These are phyloP conservation scores for Metschnikowia colocasiae DNA, from an alignment of 805 yeast genomes.

Conservation along the genomic window DNA sequence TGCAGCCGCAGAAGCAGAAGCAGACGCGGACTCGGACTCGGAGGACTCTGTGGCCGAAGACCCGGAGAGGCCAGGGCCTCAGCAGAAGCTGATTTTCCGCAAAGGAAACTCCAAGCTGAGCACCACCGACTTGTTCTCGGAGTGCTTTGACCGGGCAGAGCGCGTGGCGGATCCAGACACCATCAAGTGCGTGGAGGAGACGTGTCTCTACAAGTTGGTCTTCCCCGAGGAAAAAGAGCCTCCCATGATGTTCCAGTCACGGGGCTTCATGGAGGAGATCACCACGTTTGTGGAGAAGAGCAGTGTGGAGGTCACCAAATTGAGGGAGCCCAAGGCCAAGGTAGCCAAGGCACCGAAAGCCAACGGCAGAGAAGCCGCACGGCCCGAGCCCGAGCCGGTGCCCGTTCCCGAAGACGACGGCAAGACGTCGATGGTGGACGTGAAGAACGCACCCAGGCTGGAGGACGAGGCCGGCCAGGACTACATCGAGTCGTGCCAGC, in stretches of 20 bases:
- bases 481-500: slow-evolving; percentile 6
- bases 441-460: not conserved
- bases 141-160: not conserved
- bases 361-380: too few species aligned
- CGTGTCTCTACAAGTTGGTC: not conserved
- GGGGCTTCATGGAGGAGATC: not conserved
- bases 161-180: not conserved
- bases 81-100: slow-evolving; percentile 1
- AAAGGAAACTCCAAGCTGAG: not conserved
- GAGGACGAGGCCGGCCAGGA: not conserved
- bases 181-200: not conserved
- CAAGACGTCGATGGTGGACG: not conserved
- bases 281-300: slow-evolving; percentile 1
- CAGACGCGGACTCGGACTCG: not conserved
- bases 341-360: too few species aligned
- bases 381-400: not conserved
- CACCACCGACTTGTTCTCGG: not conserved
- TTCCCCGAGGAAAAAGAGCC: slow-evolving; percentile 3
- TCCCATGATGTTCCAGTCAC: not conserved
- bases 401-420: not conserved
- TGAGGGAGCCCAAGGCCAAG: too few species aligned
- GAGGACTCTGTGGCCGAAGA: slow-evolving; percentile 5
- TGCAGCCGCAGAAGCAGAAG: not conserved
- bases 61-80: not conserved
- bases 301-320: not conserved